Evolutionary conservation across 192 early-diverging fungal genomes (phyloP).

Genomic region (Neocallimastix lanati): DNA sequence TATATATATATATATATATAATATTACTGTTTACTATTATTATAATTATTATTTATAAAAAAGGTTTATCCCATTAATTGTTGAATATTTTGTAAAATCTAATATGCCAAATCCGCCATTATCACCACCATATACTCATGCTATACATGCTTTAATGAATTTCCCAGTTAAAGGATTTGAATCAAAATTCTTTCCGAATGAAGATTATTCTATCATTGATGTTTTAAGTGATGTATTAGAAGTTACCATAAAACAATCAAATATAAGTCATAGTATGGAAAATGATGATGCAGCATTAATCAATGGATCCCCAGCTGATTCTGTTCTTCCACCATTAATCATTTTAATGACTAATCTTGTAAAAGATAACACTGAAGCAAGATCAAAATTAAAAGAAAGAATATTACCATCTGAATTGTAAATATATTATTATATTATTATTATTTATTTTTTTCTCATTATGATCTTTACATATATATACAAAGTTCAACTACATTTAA

Average conservation of each 20-base stretch:
- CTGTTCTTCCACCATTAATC: constrained; percentile 44
- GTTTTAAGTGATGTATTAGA: constrained; percentile 3
- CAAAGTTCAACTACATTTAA: too few species aligned
- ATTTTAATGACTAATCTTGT: constrained; percentile 44
- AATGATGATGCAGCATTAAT: constrained; percentile 16
- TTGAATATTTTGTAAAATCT: constrained; percentile 6
- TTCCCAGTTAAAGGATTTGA: constrained; percentile 21
- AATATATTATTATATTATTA: too few species aligned
- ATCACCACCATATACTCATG: constrained; percentile 54
- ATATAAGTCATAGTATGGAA: constrained; percentile 17
- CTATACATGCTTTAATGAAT: constrained; percentile 54
- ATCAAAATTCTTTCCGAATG: constrained; percentile 7
- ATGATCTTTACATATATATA: too few species aligned
- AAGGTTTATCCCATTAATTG: constrained; percentile 15
- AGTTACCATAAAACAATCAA: constrained; percentile 2
- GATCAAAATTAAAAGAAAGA: constrained; percentile 11
- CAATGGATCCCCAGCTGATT: constrained; percentile 27
- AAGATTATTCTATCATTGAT: constrained; percentile 10
- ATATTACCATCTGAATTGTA: constrained; percentile 55
- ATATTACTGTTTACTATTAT: too few species aligned
- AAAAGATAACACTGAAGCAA: constrained; percentile 18
- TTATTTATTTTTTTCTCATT: too few species aligned
- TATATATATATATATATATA: not conserved
- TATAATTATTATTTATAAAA: not conserved
- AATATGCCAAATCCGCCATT: constrained; percentile 17